Evolutionary conservation across 345 rosid genomes (phyloP), one percentile per base, ranked within the genome.

Genomic region (Mallotus nudiflorus): DNA sequence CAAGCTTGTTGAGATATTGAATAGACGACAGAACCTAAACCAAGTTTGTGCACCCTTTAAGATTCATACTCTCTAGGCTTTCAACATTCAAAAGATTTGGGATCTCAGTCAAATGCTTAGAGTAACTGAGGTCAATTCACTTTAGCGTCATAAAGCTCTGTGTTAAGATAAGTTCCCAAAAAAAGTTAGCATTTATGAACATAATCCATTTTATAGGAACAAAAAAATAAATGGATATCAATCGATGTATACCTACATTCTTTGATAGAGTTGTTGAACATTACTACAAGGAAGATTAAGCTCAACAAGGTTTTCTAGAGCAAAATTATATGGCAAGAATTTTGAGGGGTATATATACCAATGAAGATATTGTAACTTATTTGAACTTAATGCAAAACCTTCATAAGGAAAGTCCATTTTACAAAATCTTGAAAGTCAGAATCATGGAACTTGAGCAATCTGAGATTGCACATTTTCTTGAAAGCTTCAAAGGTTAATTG

Each of bases 1-100:
- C 62, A 42, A 67, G 62, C 51, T 54, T 67, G 33, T 27, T 59
- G 29, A 57, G 65, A 69, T 44, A 20, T 31, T 58, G 65, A 69
- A 69, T 25, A 0, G 42, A 42, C 28, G 65, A 20, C 15, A 29
- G 37, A 19, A 69, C n/a, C 29, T 58, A 39, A 19, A 58, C 29
- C 20, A 69, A 56, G 28, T 20, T 57, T 42, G 0, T 12, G 48
- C 73, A 69, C 2, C 20, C 24, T 18, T 10, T 14, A 44, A 69
- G 29, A 69, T 57, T 58, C 7, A 69, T 7, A 42, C 24, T 28
- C 65, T 45, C 65, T 2, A 69, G 24, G 14, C 45, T 58, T 46
- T 27, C 10, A 19, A 65, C 46, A 7, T 27, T 9, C 4, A 29
- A 69, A 22, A 69, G 54, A 48, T 69, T 45, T 58, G 65, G 65